Conservation (phyloP, 768 basidiomycete genomes). For the Mrakia gelida region DNA sequence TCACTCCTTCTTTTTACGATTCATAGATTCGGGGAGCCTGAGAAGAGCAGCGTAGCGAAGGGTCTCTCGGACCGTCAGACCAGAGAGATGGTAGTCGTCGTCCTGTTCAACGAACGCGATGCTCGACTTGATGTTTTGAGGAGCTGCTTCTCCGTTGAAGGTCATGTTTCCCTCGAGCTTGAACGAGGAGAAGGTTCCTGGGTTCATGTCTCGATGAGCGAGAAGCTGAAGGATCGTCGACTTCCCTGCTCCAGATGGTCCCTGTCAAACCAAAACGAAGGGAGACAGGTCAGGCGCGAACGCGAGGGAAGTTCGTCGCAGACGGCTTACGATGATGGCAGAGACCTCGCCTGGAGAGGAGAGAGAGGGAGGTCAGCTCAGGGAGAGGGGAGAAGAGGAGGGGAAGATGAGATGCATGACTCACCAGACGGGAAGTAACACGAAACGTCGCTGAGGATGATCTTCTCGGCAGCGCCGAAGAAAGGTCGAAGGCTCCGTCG, state of each 20-base stretch:
- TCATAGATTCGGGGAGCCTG: slow-evolving; percentile 45
- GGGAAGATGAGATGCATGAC: slow-evolving; percentile 1
- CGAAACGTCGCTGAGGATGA: slow-evolving; percentile 44
- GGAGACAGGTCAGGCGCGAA: not conserved
- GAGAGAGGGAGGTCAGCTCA: not conserved
- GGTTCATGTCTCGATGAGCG: slow-evolving; percentile 41
- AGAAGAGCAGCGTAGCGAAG: slow-evolving; percentile 49
- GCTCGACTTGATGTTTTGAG: slow-evolving; percentile 30
- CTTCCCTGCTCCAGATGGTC: slow-evolving; percentile 43
- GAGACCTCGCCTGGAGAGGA: slow-evolving; percentile 42
- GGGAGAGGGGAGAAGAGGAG: not conserved
- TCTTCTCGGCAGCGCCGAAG: slow-evolving; percentile 33
- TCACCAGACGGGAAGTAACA: slow-evolving; percentile 41
- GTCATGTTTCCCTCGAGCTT: slow-evolving; percentile 40
- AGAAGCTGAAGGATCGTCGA: slow-evolving; percentile 47
- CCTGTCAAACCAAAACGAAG: not conserved
- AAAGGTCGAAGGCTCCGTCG: slow-evolving; percentile 20
- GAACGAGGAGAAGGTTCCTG: slow-evolving; percentile 44
- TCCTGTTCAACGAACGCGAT: slow-evolving; percentile 49
- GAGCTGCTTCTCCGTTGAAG: slow-evolving; percentile 40
- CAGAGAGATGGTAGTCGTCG: slow-evolving; percentile 47
- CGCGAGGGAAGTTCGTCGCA: not conserved
- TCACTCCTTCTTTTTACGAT: slow-evolving; percentile 43
- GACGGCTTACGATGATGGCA: slow-evolving; percentile 43
- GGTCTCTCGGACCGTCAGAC: slow-evolving; percentile 41